Evolutionary conservation across 2,329 filamentous ascomycete species (phyloP).

Genomic region (Bisporella sp.): DNA sequence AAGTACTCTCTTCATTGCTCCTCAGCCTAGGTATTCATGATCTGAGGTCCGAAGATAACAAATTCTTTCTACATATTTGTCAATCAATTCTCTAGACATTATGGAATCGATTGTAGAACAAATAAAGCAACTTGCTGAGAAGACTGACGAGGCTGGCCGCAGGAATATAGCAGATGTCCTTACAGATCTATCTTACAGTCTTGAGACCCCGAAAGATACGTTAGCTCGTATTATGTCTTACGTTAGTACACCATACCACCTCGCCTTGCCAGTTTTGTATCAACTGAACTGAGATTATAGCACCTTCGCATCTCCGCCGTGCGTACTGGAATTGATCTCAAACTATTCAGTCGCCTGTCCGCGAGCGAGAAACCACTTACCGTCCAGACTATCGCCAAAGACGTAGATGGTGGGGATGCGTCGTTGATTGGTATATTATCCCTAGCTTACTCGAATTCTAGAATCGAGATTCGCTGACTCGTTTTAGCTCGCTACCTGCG

Average conservation of each 20-base stretch:
- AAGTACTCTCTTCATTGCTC: no score
- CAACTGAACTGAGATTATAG: no score
- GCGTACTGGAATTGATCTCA: conserved; percentile 10
- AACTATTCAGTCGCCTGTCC: conserved; percentile 13
- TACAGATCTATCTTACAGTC: neutral
- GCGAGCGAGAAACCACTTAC: conserved; percentile 12
- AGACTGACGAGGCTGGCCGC: neutral
- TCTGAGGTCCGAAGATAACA: no score
- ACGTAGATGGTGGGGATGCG: conserved; percentile 23
- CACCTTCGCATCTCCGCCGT: neutral
- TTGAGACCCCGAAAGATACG: neutral
- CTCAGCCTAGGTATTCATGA: no score
- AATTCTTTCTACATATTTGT: no score
- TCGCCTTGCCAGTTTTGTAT: neutral
- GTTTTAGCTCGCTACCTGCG: conserved; percentile 25
- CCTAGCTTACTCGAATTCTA: no score
- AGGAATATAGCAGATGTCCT: neutral
- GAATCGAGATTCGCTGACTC: no score
- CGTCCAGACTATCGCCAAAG: conserved; percentile 15
- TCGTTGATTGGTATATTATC: neutral
- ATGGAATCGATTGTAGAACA: neutral
- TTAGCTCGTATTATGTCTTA: neutral
- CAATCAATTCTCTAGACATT: no score
- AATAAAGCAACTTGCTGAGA: neutral
- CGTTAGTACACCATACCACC: neutral